Base-by-base conservation (phyloP, 2,329 filamentous ascomycete genomes). In the Fusarium fracticaudum region DNA sequence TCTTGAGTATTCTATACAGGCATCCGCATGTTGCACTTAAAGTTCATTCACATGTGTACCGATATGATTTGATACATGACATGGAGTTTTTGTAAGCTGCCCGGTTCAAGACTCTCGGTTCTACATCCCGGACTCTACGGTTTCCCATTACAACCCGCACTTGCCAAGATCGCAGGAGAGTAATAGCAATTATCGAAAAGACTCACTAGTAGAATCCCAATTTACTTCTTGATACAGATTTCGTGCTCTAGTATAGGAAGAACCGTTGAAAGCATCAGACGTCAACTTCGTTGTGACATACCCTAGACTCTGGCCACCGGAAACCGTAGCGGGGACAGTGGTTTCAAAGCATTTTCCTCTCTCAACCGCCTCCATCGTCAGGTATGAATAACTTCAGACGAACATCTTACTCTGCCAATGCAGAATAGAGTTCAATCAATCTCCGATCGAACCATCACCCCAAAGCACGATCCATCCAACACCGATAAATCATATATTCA, bases 31-130 rank as follows among this genome's bases (percentile, higher is more conserved):
- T 22, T 4, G 13, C 8, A 11, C 6, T 14, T 5, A 3, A 22
- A 26, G 4, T 4, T 6, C 0, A 24, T 3, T 4, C 0, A 20
- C 4, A 13, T 18, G 6, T 15, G 3, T 15, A n/a, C 3, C 2
- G 13, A n/a, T 15, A 3, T 10, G 3, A 8, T 43, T 43, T 14
- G 22, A n/a, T 9, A 22, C 22, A 3, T 12, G 13, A 15, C 8
- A n/a, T 15, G 14, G 8, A 43, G 40, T n/a, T 22, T 12, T 13
- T 13, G 18, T 40, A 12, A 20, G 13, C 14, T 9, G 14, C 3
- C 3, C 33, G 14, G 3, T 35, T 14, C 33, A 35, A 3, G 7
- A 35, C 33, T 35, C 14, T 1, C 0, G 33, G 33, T 35, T 3
- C 3, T 9, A 15, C 3, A 8, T 17, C 33, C 33, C 33, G 33